These are phyloP conservation scores for Lentinula novae-zelandiae DNA, from an alignment of 1,284 basidiomycete species.

Conservation along the genomic window DNA sequence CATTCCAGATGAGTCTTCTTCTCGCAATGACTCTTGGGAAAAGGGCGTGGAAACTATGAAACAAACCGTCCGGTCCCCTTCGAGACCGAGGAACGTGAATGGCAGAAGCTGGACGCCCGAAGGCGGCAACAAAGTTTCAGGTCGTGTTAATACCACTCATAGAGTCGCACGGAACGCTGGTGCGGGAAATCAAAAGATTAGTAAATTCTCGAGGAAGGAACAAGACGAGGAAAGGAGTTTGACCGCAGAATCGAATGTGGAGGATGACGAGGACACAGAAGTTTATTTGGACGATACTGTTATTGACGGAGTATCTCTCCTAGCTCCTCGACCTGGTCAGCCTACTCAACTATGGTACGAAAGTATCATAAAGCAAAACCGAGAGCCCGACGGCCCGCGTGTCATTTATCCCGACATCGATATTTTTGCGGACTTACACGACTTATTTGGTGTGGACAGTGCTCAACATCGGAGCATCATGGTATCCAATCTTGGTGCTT, in stretches of 20 bases:
- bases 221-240: background rate
- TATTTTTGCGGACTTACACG: conserved; percentile 3
- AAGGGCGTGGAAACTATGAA: background rate
- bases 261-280: background rate
- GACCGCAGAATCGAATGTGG: background rate
- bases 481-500: background rate
- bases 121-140: background rate
- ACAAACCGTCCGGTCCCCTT: background rate
- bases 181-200: background rate
- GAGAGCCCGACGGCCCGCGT: conserved; percentile 5
- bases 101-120: background rate
- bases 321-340: conserved; percentile 5
- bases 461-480: background rate
- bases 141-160: background rate
- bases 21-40: background rate
- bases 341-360: conserved; percentile 4
- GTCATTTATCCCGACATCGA: conserved; percentile 2
- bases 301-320: background rate
- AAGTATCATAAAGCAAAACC: background rate
- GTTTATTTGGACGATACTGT: background rate
- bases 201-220: background rate
- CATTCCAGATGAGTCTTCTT: background rate
- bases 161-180: background rate
- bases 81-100: background rate
- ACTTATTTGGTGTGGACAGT: conserved; percentile 1